Base-by-base conservation (phyloP, 2,329 filamentous ascomycete species). In the Exophiala sp. region DNA sequence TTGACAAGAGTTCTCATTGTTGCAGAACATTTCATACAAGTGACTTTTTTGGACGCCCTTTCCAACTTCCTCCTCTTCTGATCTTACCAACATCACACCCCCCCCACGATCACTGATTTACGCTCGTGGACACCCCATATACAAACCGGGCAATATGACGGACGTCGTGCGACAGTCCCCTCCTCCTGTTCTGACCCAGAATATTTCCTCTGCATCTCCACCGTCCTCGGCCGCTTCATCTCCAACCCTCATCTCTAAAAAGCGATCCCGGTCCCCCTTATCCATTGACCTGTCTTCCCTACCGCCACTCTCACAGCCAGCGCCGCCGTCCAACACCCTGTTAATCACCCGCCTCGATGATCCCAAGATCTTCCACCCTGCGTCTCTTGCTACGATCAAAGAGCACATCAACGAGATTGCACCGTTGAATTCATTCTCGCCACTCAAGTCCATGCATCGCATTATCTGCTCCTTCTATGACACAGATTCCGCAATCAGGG, bases 291-390 rank as follows among this genome's bases (percentile, higher is more conserved):
- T 76, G 34, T 69, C 69, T 46, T 66, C 62, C 49, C 59, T 75
- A 9, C 73, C 73, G 21, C 59, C 70, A 4, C 65, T 74, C n/a
- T 63, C 66, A 1, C 65, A 68, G 44, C 73, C 73, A 23, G 64
- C 70, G 11, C 70, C 70, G 8, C 71, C 73, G 14, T 70, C 72
- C 46, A 76, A 76, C 61, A 76, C 73, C 10, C 73, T 76, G 47
- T 63, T 76, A 11, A 73, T 76, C 51, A 76, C 73, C 39, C 69
- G 73, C 29, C 67, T 76, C 2, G 64, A 70, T 44, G 67, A 74
- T 56, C 65, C 70, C 2, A 54, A 63, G 37, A 68, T 74, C 58
- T 75, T 75, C 64, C 71, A 73, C 55, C 70, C 72, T 0, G 46
- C 64, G 21, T 70, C 70, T 1, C 66, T 75, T 14, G 63, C 66